These are phyloP conservation scores for Phyllosticta citriasiana DNA, from an alignment of 2,329 filamentous ascomycete genomes.

Conservation along the genomic window DNA sequence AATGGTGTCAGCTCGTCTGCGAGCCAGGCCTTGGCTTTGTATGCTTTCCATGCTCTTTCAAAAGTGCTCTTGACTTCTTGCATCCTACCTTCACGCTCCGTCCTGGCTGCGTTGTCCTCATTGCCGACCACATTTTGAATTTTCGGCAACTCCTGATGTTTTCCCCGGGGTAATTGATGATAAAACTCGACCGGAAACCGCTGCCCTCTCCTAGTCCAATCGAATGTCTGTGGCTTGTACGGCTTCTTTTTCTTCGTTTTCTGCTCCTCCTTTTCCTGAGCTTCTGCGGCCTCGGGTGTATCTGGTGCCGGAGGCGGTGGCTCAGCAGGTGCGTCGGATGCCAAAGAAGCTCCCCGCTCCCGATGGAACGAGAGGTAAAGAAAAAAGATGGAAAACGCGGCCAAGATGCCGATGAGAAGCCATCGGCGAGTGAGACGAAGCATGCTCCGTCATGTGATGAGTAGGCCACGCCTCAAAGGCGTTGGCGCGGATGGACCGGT, in stretches of 20 bases:
- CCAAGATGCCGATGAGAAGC: not conserved
- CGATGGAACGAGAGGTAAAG: not conserved
- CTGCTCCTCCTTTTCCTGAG: not conserved
- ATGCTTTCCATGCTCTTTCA: constrained; percentile 34
- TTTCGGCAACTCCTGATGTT: constrained; percentile 29
- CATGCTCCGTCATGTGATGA: not conserved
- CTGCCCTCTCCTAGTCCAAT: constrained; percentile 33
- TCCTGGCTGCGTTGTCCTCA: constrained; percentile 24
- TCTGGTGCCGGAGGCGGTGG: not conserved
- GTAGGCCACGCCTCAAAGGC: not conserved
- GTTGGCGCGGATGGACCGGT: not conserved
- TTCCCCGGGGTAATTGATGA: constrained; percentile 28
- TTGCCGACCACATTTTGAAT: constrained; percentile 33
- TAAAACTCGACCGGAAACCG: constrained; percentile 29
- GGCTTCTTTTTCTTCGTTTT: constrained; percentile 14
- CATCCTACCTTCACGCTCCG: constrained; percentile 25
- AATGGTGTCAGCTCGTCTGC: constrained; percentile 39
- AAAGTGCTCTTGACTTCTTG: constrained; percentile 34
- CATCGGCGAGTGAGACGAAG: not conserved
- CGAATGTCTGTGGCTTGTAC: constrained; percentile 3
- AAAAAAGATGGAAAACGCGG: not conserved
- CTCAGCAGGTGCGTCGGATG: not conserved
- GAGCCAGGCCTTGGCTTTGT: constrained; percentile 37
- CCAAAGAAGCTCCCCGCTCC: not conserved
- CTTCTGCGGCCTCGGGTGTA: not conserved